Evolutionary conservation across 331 rosid species (phyloP), one percentile per base, ranked within the genome.

Genomic region (Malus hybrid): DNA sequence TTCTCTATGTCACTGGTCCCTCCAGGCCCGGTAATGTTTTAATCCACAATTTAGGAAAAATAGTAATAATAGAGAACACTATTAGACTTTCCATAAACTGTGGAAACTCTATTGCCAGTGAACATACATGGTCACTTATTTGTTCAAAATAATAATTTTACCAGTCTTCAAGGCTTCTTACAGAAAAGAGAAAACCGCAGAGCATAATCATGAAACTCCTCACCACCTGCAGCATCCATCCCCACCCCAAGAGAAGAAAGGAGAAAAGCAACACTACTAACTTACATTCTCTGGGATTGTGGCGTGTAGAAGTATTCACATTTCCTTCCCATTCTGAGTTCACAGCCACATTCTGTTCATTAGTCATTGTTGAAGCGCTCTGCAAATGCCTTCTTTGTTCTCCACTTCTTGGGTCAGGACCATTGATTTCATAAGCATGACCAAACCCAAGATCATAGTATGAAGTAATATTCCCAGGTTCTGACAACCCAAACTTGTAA

Each of bases 401-500:
- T 71, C 87, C 93, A 80, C 82, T 80, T 72, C 74, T 73, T 59
- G 81, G 83, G 28, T 83, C 88, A 1, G 81, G 88, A 83, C 77
- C 85, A 80, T 78, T 87, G 71, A 86, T 73, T 76, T 87, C 97
- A 77, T 85, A 87, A 59, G 84, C 83, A 74, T 87, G 89, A 69
- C 80, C 65, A 67, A 82, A 82, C 72, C 82, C 75, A 67, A 81
- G 82, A 75, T 83, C 88, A 66, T 84, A 88, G 86, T 78, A 88
- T 48, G 93, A 74, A 70, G 82, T 64, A 42, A 42, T 42, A 79
- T 71, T 92, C 73, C 91, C 96, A 59, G 86, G 91, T 79, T 89
- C 97, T 63, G 91, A 80, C 60, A 74, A 75, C 81, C 93, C 97
- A 85, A 89, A 89, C 87, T 92, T 92, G 87, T 92, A 92, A 74